Base-by-base conservation (phyloP, 129 eudicot species). In the Pittosporum tobira region DNA sequence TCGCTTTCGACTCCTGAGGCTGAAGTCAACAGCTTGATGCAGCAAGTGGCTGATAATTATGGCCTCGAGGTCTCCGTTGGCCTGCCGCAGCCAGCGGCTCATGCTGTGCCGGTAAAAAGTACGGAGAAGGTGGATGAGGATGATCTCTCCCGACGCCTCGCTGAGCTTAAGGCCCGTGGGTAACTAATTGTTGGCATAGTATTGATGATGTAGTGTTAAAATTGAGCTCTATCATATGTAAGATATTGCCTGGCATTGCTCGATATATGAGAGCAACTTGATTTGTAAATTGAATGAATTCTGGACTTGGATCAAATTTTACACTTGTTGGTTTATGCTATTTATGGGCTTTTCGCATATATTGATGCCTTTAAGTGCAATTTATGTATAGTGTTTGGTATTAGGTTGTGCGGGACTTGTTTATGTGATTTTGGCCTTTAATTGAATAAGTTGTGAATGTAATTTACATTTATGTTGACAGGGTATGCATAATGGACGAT, bases 11-110 rank as follows among this genome's bases (percentile, higher is more conserved):
- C 94, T 14, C 96, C 96, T 0, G 94, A 88, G 60, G 88, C 82
- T 4, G 90, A 88, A n/a, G 94, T 88, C 55, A 81, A 81, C 69
- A 84, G 79, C n/a, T 68, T 88, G 70, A 88, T 88, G 96, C 96
- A 88, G 72, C 96, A 88, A 61, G 96, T 88, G 48, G 96, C 96
- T 5, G 96, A 88, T 68, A 91, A 88, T 72, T 84, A 88, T 36
- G 96, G 94, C 21, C 64, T 88, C 6, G 94, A 88, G 72, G 96
- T 88, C 34, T 84, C 94, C 1, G 88, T 84, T 8, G 94, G 96
- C 11, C 67, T 88, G 62, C 96, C 96, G 0, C 94, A 84, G 64
- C 71, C 96, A 7, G 96, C 94, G 2, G 96, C 74, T 0, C 91
- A 81, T 47, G 79, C 94, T 0, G 73, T 88, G 49, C 61, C 96